Percentiles rank a stretch among this genome's conserved stretches.
Evolutionary conservation across 306 rosid species (phyloP).

Genomic region (Cucumis sativus): DNA sequence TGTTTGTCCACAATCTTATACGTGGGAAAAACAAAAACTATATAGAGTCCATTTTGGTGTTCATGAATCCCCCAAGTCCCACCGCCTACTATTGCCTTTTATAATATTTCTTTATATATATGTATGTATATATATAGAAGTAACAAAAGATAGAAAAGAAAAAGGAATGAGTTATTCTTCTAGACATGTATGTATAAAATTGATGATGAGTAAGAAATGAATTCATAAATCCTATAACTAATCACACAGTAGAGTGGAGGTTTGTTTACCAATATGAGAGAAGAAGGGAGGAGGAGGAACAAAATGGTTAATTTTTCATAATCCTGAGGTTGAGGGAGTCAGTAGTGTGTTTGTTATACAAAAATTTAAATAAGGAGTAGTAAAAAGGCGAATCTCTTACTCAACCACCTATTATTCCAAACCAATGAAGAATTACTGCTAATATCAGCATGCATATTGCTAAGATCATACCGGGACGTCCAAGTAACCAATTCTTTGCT

Average conservation of each 20-base stretch:
- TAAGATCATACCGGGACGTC: conserved; percentile 61
- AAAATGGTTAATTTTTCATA: background rate
- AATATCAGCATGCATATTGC: conserved; percentile 79
- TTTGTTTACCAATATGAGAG: background rate
- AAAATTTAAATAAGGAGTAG: background rate
- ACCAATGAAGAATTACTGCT: conserved; percentile 68
- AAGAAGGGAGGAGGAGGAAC: background rate
- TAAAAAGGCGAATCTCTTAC: background rate
- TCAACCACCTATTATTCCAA: conserved; percentile 74
- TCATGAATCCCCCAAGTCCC: background rate
- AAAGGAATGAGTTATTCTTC: too few species aligned
- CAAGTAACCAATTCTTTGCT: conserved; percentile 81
- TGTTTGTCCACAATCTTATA: background rate
- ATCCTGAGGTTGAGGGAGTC: background rate
- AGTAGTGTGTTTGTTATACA: background rate
- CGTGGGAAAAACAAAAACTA: background rate
- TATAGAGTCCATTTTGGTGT: background rate
- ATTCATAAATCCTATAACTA: background rate
- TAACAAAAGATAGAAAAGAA: too few species aligned
- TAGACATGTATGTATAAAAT: too few species aligned
- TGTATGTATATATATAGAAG: too few species aligned
- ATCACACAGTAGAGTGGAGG: background rate
- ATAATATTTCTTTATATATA: background rate
- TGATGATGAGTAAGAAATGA: background rate
- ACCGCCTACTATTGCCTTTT: background rate